Conservation (phyloP, 306 rosid genomes). For the Nissolia schottii region DNA sequence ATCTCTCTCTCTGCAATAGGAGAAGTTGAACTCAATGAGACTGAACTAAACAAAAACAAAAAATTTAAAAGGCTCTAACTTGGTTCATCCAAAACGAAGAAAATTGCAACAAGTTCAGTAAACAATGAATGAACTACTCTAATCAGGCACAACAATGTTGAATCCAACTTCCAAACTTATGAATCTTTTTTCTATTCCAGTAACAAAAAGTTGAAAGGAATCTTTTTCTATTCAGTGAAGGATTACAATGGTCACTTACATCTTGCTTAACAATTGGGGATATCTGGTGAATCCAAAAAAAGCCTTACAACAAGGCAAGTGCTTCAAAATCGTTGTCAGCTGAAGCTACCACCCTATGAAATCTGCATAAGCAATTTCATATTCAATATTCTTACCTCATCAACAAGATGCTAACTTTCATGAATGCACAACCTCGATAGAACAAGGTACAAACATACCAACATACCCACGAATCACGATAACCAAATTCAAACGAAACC, state of each 20-base stretch:
- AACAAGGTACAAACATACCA: not conserved
- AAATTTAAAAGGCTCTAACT: not conserved
- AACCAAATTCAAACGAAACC: not conserved
- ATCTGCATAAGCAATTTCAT: not conserved
- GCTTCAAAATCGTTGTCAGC: not conserved
- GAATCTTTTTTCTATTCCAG: not conserved
- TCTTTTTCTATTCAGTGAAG: not conserved
- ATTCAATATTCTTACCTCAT: not conserved
- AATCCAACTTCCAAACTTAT: not conserved
- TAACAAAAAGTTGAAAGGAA: not conserved
- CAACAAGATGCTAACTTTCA: not conserved
- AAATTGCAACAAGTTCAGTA: conserved; percentile 4
- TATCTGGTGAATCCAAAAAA: not conserved
- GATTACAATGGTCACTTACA: not conserved
- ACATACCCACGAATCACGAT: not conserved
- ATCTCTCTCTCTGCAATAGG: conserved; percentile 51
- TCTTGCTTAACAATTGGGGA: not conserved
- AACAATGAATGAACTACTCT: not conserved
- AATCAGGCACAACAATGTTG: not conserved
- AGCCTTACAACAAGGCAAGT: not conserved
- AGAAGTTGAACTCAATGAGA: not conserved
- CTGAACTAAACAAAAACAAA: conserved; percentile 8
- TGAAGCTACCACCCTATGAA: not conserved
- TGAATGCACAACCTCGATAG: not conserved
- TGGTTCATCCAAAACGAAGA: not conserved